phyloP scores from a whole-genome alignment of 805 yeast species.

The Candida orba region DNA sequence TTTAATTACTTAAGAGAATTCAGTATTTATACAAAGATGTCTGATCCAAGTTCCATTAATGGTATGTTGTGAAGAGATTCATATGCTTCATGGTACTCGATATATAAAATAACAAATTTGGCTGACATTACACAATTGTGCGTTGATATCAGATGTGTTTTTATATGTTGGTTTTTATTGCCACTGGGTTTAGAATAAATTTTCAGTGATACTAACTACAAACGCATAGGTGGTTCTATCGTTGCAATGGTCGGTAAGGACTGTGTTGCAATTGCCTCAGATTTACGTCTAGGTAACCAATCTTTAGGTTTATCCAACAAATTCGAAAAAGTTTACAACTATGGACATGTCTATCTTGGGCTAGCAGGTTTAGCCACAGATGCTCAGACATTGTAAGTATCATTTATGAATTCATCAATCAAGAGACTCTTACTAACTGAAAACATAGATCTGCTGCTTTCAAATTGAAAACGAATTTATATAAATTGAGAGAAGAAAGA shows the following conservation, averaged over 20 bases:
- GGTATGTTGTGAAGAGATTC: slow-evolving; percentile 40
- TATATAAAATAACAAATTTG: neutral
- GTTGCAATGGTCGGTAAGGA: slow-evolving; percentile 99
- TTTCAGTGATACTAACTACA: slow-evolving; percentile 19
- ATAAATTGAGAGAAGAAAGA: slow-evolving; percentile 87
- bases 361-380: slow-evolving; percentile 95
- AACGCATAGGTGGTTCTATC: slow-evolving; percentile 72
- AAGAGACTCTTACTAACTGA: slow-evolving; percentile 1
- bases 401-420: too few relatives aligned
- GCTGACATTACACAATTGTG: neutral
- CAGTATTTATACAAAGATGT: slow-evolving; percentile 32
- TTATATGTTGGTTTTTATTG: neutral
- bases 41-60: slow-evolving; percentile 73
- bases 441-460: slow-evolving; percentile 50
- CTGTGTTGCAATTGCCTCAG: slow-evolving; percentile 96
- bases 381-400: slow-evolving; percentile 52
- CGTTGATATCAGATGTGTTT: neutral
- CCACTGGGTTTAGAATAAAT: neutral
- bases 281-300: slow-evolving; percentile 88
- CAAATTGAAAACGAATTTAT: slow-evolving; percentile 78
- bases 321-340: slow-evolving; percentile 86
- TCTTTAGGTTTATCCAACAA: slow-evolving; percentile 87
- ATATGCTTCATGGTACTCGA: neutral
- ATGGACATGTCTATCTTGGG: slow-evolving; percentile 82
- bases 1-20: too few relatives aligned